Base-by-base conservation (phyloP, 192 early-diverging fungal genomes). In the Gonapodya prolifera region DNA sequence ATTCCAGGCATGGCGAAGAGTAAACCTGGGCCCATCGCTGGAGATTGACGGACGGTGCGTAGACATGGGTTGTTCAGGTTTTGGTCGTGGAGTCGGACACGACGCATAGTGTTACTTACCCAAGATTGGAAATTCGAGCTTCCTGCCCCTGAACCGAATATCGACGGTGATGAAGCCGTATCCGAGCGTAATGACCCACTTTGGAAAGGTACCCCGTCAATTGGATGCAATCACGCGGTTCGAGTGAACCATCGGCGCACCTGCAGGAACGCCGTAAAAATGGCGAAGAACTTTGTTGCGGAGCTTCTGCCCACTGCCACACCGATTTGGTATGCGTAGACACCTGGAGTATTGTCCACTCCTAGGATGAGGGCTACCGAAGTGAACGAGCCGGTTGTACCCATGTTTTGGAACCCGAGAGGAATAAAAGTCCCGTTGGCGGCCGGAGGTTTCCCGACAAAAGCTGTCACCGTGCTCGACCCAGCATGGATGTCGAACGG, bases 241-340 rank as follows among this genome's bases (percentile, higher is more conserved):
- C 45, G 23, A 61, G 8, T 61, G 2, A 32, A 73, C 8, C 2
- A 32, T 13, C 28, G 8, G 71, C n/a, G n/a, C n/a, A 32, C 71
- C 71, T 32, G 28, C 2, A 73, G 2, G 18, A 73, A 2, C 8
- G 28, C 71, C 31, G 32, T 18, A 32, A 73, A 18, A 8, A 73
- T 32, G 16, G 71, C 71, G 31, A 73, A 73, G 71, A 73, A 73
- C 71, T 73, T 73, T 16, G 71, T 73, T 2, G 71, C 29, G 18
- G 71, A 30, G 31, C 71, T 73, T 8, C 71, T 18, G 18, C 8
- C 18, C 28, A 73, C 32, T 16, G 18, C 28, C 8, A 32, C 45
- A 16, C 8, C 8, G 8, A 61, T 23, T 8, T 8, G 8, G 45
- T 61, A 61, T 8, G 45, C 45, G 23, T 61, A 61, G 45, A 61